Percentiles rank a stretch among this genome's conserved stretches.
These are phyloP conservation scores for Globisporangium acanthophoron DNA, from an alignment of 352 stramenopile species.

Conservation along the genomic window DNA sequence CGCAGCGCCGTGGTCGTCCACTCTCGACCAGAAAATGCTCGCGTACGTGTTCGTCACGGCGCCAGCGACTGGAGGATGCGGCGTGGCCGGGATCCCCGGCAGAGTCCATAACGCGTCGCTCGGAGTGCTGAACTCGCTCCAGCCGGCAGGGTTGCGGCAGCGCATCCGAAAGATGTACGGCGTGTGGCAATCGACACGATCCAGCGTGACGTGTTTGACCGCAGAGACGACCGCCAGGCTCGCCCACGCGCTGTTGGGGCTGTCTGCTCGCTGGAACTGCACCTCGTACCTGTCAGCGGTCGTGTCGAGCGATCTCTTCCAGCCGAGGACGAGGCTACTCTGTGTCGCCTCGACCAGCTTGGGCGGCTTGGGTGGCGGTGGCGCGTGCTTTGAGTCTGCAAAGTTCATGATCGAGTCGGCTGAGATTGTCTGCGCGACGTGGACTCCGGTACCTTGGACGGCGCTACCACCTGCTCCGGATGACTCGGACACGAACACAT, in stretches of 20 bases:
- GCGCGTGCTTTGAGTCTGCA: constrained; percentile 28
- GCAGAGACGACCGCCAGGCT: constrained; percentile 29
- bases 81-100: constrained; percentile 36
- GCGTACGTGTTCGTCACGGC: constrained; percentile 62
- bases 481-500: constrained; percentile 65
- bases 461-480: constrained; percentile 3
- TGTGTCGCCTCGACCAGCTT: constrained; percentile 46
- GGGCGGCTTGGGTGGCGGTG: constrained; percentile 28
- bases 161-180: constrained; percentile 55
- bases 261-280: constrained; percentile 52
- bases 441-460: neutral
- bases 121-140: constrained; percentile 53
- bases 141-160: constrained; percentile 58
- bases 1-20: constrained; percentile 46
- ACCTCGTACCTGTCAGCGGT: constrained; percentile 74
- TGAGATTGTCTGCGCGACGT: constrained; percentile 48
- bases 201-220: constrained; percentile 38
- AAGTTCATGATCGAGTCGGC: constrained; percentile 57
- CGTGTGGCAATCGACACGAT: constrained; percentile 41
- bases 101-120: constrained; percentile 59
- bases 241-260: constrained; percentile 39
- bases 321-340: constrained; percentile 42
- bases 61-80: constrained; percentile 42
- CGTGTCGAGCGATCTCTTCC: constrained; percentile 54
- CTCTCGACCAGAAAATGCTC: constrained; percentile 67